Evolutionary conservation across 495 filamentous ascomycete species (phyloP), one percentile per base, ranked within the genome.

Genomic region (Penicillium canescens): DNA sequence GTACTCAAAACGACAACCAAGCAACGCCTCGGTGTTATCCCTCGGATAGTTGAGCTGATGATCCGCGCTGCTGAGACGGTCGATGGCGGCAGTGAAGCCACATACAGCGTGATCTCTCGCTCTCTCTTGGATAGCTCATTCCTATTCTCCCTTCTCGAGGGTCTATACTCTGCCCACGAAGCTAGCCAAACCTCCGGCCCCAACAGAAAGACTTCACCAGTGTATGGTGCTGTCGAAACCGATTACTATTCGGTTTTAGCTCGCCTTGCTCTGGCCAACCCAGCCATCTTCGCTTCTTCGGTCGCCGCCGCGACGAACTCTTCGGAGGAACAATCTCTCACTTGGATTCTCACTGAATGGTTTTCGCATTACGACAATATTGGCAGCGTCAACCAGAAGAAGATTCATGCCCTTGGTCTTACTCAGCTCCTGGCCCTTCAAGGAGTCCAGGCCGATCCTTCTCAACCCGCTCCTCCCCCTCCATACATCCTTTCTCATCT

Each of bases 211-310:
- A 74, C 72, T 26, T 75, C 83, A 31, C 76, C 78, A 39, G 78
- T 95, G 40, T 85, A 85, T 54, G 79, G 82, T 21, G 74, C 89
- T 24, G 82, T 86, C 6, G 81, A 96, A 60, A 88, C 85, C 1
- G 88, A 96, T 66, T 96, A 94, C 70, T 86, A 94, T 55, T 78
- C 79, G 10, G 77, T 98, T n/a, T 78, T 98, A 2, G 86, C 92
- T 9, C 86, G 92, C 8, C 79, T 98, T 21, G 84, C 84, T 6
- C 66, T 95, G 12, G 83, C 83, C 9, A 84, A 84, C 47, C 87
- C 92, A 0, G 63, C 64, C 8, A 74, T 88, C 23, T 85, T 96
- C 55, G 68, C 83, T 11, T 81, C 78, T 20, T 81, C 86, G 14
- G 52, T 77, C 49, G 60, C 68, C 8, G 72, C 69, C 9, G 71